Evolutionary conservation across 2,329 filamentous ascomycete species (phyloP), one percentile per base, ranked within the genome.

Genomic region (Camptophora hylomeconis): DNA sequence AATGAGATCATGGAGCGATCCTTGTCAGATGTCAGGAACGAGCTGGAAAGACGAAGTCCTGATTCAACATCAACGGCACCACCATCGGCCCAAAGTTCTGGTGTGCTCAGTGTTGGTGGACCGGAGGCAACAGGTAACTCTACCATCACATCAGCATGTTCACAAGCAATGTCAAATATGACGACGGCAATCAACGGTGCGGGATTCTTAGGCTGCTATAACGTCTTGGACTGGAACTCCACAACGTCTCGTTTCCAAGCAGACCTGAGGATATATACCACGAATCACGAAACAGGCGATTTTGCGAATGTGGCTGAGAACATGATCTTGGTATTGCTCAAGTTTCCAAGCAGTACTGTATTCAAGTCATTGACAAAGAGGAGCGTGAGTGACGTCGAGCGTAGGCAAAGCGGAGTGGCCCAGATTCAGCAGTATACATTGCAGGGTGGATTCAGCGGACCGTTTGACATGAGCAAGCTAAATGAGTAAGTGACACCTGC

Each of bases 131-230:
- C 38, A 18, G 45, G 45, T 40, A 53, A 53, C 26, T 21, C 39
- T 10, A 44, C 45, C 23, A 77, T 70, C 5, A 58, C 61, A 17
- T 45, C 56, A 7, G 75, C 75, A 13, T 89, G 81, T 52, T 57
- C 56, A 24, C 45, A 56, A 13, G 63, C 68, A 6, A 60, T 89
- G 11, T 50, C 53, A 2, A 49, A 54, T 15, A 60, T 83, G 26
- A 58, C 60, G 9, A 56, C 54, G 7, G 58, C 64, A 35, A 69
- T 69, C 14, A 87, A 86, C 41, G 78, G 79, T 4, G 77, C 79
- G 7, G 82, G 82, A 28, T 69, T 82, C 26, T 77, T 76, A 34
- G 70, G 81, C 26, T 92, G 82, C 65, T 89, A 87, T 59, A 92
- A 89, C 50, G 54, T 92, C 14, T 74, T 76, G 0, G 71, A 69